These are phyloP conservation scores for Lactarius hatsudake DNA, from an alignment of 768 basidiomycete species.

Conservation along the genomic window DNA sequence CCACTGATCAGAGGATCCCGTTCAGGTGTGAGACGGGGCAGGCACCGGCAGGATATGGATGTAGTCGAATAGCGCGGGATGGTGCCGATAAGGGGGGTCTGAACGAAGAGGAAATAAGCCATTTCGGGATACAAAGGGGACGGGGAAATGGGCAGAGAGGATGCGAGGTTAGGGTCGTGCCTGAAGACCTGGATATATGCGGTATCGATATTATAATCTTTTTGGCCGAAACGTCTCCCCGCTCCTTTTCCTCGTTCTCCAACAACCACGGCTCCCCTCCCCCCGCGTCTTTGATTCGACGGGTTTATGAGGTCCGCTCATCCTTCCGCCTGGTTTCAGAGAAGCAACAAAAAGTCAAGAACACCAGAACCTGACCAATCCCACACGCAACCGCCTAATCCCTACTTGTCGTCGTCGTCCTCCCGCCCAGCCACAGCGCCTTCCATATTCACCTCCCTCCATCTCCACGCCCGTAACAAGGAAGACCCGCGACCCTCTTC, in stretches of 20 bases:
- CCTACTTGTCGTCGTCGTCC: conserved; percentile 5
- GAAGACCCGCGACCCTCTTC: conserved; percentile 11
- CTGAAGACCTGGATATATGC: background rate
- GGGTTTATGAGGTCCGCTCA: conserved; percentile 26
- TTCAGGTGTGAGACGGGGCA: background rate
- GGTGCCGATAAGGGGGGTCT: background rate
- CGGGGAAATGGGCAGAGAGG: background rate
- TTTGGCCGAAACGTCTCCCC: background rate
- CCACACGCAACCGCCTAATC: background rate
- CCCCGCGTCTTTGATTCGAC: background rate
- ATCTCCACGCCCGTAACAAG: conserved; percentile 1
- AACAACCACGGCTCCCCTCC: conserved; percentile 2
- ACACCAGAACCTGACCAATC: background rate
- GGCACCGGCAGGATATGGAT: background rate
- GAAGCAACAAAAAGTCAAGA: conserved; percentile 20
- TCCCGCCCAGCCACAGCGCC: background rate
- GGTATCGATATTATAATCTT: background rate
- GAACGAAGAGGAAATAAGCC: background rate
- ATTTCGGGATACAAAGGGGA: background rate
- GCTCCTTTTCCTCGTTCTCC: conserved; percentile 2
- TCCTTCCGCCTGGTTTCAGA: conserved; percentile 28
- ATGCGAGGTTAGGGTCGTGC: background rate
- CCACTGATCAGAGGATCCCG: background rate
- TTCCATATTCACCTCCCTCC: conserved; percentile 14
- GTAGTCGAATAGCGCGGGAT: background rate